phyloP scores from a whole-genome alignment of 164 flowering plant genomes.

The Annona cherimola region DNA sequence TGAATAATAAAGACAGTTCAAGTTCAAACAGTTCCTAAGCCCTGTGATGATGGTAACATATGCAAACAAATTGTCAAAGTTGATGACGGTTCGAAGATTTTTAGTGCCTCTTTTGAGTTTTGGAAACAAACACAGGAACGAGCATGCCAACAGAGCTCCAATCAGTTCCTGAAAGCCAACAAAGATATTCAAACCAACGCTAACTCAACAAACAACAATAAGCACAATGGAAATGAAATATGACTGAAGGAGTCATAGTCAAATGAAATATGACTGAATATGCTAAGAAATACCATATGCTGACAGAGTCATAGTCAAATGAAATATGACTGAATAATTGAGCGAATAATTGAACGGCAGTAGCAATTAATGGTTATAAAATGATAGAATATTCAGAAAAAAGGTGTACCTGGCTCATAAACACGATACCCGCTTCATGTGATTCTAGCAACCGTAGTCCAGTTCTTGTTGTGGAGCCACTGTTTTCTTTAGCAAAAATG shows the following conservation, averaged over 20 bases:
- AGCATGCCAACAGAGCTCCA: slow-evolving; percentile 76
- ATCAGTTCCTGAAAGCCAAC: slow-evolving; percentile 66
- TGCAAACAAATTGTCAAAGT: slow-evolving; percentile 86
- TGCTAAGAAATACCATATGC: no score
- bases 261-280: no score
- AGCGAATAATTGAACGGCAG: no score
- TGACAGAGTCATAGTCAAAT: no score
- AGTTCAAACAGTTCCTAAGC: background rate
- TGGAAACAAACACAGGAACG: slow-evolving; percentile 90
- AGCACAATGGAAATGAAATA: background rate
- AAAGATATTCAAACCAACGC: background rate
- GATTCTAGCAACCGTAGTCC: slow-evolving; percentile 57
- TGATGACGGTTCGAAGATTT: slow-evolving; percentile 72
- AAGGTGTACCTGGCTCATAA: slow-evolving; percentile 67
- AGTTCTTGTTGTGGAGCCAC: slow-evolving; percentile 24
- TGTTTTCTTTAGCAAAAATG: slow-evolving; percentile 15
- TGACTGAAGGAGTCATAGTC: no score
- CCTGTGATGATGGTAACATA: slow-evolving; percentile 30
- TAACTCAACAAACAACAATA: background rate
- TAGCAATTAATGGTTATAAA: no score
- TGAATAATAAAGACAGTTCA: background rate
- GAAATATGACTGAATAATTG: no score
- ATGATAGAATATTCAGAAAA: background rate
- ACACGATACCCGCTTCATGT: slow-evolving; percentile 69
- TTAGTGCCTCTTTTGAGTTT: slow-evolving; percentile 42